Evolutionary conservation across 75 land plant genomes (phyloP).

Genomic region (Gnetum montanum): DNA sequence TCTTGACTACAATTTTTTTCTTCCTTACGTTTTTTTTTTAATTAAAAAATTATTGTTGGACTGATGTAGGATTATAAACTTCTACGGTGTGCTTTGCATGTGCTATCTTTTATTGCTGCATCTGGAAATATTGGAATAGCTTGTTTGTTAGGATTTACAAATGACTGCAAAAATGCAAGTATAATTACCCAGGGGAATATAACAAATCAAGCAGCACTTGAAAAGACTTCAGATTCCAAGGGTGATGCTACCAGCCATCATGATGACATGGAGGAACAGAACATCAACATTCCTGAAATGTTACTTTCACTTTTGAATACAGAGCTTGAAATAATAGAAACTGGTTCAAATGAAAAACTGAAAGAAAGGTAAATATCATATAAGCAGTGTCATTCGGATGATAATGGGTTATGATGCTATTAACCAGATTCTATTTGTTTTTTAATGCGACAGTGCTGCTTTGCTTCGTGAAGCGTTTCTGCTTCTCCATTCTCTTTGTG

Average conservation of each 20-base stretch:
- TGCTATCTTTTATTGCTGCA: constrained; percentile 9
- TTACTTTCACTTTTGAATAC: not conserved
- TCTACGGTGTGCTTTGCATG: constrained; percentile 6
- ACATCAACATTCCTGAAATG: not conserved
- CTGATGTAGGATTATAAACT: constrained; percentile 4
- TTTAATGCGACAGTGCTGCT: not conserved
- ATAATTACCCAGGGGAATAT: not conserved
- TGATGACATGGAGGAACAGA: not conserved
- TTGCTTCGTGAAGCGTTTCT: constrained; percentile 1
- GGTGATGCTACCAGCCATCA: not conserved
- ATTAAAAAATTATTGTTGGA: not conserved
- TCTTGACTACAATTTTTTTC: not conserved
- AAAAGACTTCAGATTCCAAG: not conserved
- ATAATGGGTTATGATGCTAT: no score
- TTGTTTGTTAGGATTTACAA: not conserved
- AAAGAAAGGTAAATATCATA: constrained; percentile 4
- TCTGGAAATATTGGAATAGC: constrained; percentile 5
- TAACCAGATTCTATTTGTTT: not conserved
- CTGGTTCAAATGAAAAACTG: not conserved
- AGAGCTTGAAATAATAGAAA: constrained; percentile 1
- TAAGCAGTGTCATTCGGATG: no score
- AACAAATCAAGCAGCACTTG: not conserved
- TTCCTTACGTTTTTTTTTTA: not conserved
- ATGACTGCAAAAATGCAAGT: not conserved
- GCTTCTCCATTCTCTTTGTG: constrained; percentile 1